Evolutionary conservation across 139 green algal species (phyloP).

Genomic region (Micractinium sp.): DNA sequence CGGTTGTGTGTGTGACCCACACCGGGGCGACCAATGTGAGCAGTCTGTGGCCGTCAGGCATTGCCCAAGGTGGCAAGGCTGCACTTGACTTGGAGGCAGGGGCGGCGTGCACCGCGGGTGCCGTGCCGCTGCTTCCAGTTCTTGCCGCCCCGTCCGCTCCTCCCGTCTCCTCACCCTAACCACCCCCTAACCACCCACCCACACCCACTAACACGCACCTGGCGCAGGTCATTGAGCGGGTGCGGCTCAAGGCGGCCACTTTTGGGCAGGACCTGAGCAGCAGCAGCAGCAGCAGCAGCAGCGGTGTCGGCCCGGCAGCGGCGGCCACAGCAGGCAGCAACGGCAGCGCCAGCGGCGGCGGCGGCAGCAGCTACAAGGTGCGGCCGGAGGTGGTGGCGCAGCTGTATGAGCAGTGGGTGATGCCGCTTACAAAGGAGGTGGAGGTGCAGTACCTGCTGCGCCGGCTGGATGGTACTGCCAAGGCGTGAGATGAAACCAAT

Average conservation of each 20-base stretch:
- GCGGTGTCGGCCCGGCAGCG: neutral
- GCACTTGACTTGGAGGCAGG: too few species aligned
- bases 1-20: neutral
- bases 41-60: too few species aligned
- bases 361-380: constrained; percentile 55
- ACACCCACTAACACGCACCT: too few species aligned
- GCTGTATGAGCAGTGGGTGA: constrained; percentile 93
- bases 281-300: neutral
- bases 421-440: constrained; percentile 98
- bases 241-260: constrained; percentile 87
- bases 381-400: constrained; percentile 78
- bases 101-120: too few species aligned
- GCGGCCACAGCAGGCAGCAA: neutral
- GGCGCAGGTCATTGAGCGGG: constrained; percentile 83
- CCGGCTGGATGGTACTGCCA: constrained; percentile 61
- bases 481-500: neutral
- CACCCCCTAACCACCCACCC: neutral
- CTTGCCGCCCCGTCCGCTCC: too few species aligned
- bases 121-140: too few species aligned
- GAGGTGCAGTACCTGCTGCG: constrained; percentile 89
- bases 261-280: constrained; percentile 89
- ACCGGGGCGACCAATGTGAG: neutral
- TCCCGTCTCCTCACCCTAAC: too few species aligned
- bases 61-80: too few species aligned
- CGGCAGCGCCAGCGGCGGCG: constrained; percentile 10